These are phyloP conservation scores for Naganishia friedmannii DNA, from an alignment of 768 basidiomycete species.

Conservation along the genomic window DNA sequence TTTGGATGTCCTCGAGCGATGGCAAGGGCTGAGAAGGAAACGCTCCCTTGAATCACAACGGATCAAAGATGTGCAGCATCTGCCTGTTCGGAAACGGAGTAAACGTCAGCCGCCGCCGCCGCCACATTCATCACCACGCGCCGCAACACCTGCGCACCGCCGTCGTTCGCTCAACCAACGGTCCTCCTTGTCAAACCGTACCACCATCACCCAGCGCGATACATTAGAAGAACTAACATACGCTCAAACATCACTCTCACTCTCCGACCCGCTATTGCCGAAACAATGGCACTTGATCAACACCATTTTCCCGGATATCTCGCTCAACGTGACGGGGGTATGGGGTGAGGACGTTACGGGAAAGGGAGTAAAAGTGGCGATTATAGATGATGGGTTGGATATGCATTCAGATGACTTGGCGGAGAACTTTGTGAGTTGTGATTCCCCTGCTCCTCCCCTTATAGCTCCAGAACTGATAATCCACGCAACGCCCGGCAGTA, in stretches of 20 bases:
- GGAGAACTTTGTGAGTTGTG: conserved; percentile 77
- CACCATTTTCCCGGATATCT: conserved; percentile 66
- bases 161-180: conserved; percentile 1
- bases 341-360: conserved; percentile 92
- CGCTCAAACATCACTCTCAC: conserved; percentile 61
- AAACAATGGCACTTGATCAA: conserved; percentile 96
- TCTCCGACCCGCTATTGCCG: conserved; percentile 76
- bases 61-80: conserved; percentile 43
- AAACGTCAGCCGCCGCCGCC: conserved; percentile 46
- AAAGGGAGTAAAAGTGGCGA: conserved; percentile 74
- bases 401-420: conserved; percentile 80
- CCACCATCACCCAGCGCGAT: background rate
- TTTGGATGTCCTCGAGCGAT: conserved; percentile 20
- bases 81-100: conserved; percentile 44
- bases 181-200: conserved; percentile 4
- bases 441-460: too few species aligned
- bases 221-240: conserved; percentile 46
- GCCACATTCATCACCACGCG: conserved; percentile 14
- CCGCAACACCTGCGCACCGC: background rate
- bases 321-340: conserved; percentile 84
- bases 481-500: conserved; percentile 58
- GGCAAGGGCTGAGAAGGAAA: conserved; percentile 35
- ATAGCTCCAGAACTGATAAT: background rate
- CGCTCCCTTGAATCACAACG: conserved; percentile 23
- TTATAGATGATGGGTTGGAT: conserved; percentile 95